Base-by-base conservation (phyloP, 768 basidiomycete genomes). In the Russula sp. region DNA sequence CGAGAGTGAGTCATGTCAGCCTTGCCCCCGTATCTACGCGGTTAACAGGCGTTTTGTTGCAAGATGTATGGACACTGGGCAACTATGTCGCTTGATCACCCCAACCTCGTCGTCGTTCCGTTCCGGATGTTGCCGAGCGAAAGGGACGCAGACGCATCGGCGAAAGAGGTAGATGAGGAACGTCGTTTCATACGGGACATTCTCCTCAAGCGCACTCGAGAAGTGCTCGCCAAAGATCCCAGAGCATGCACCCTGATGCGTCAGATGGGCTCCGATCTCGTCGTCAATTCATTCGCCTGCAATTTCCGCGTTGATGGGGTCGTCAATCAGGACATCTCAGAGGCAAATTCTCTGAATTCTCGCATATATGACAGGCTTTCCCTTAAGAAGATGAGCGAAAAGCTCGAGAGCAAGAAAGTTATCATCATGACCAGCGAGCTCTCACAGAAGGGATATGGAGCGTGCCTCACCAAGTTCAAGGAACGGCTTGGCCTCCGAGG, bases 271-370 rank as follows among this genome's bases (percentile, higher is more conserved):
- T 64, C 68, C 11, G 80, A 81, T 65, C 74, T 81, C 61, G 74
- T 71, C 57, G 79, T 82, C 72, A 80, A 80, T 61, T 72, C 76
- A 2, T 81, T 81, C 61, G 74, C 76, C 2, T 75, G 75, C 71
- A 80, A 81, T 71, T 80, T 80, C 72, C 71, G 73, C 22, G 62
- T 75, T 52, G 69, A 74, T 56, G 77, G 73, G 40, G 59, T 54
- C 36, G 42, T 71, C 49, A 80, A 78, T 71, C 65, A 68, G 24
- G 77, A 78, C 67, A 69, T 80, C 61, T 73, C 64, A 32, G 77
- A 79, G 61, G 79, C 80, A 7, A 81, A 80, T 57, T 69, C 72
- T 57, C 71, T 81, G 14, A 80, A 80, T 62, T 67, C 66, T 6
- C 70, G 74, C 20, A 74, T 81, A 55, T 79, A 75, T 69, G 71